A percentile compares a stretch with the other conserved stretches of the same genome.
These are phyloP conservation scores for Neohortaea acidophila DNA, from an alignment of 495 filamentous ascomycete genomes.

Conservation along the genomic window DNA sequence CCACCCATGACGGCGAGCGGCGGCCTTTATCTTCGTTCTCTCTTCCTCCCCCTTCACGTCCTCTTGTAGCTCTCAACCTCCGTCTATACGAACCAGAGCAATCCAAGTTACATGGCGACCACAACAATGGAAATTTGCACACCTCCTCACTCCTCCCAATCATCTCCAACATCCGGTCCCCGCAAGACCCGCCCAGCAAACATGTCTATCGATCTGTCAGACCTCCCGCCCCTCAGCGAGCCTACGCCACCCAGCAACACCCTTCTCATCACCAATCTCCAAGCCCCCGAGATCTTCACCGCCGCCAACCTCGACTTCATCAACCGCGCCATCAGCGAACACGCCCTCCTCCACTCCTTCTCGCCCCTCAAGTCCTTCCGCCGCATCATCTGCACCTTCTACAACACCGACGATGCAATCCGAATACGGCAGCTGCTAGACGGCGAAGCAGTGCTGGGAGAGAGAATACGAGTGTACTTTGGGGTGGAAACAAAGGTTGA, in stretches of 20 bases:
- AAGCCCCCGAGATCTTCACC: slow-evolving; percentile 63
- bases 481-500: slow-evolving; percentile 58
- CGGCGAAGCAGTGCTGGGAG: slow-evolving; percentile 50
- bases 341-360: slow-evolving; percentile 69
- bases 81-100: too few relatives aligned
- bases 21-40: too few relatives aligned
- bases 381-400: slow-evolving; percentile 83
- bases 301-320: slow-evolving; percentile 60
- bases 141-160: slow-evolving; percentile 4
- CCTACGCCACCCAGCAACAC: slow-evolving; percentile 84
- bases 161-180: not conserved
- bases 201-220: slow-evolving; percentile 71
- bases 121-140: slow-evolving; percentile 12
- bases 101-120: too few relatives aligned
- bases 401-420: slow-evolving; percentile 55
- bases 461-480: slow-evolving; percentile 71
- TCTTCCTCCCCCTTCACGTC: too few relatives aligned
- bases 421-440: slow-evolving; percentile 56
- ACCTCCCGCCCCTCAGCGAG: slow-evolving; percentile 58
- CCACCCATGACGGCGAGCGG: too few relatives aligned
- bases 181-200: slow-evolving; percentile 29
- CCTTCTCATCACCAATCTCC: slow-evolving; percentile 70
- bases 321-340: slow-evolving; percentile 49
- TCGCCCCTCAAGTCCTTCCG: slow-evolving; percentile 83
- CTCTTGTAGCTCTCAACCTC: too few relatives aligned